Conservation (phyloP, 305 asterid genomes). For the Fraxinus xanthoxyloides region DNA sequence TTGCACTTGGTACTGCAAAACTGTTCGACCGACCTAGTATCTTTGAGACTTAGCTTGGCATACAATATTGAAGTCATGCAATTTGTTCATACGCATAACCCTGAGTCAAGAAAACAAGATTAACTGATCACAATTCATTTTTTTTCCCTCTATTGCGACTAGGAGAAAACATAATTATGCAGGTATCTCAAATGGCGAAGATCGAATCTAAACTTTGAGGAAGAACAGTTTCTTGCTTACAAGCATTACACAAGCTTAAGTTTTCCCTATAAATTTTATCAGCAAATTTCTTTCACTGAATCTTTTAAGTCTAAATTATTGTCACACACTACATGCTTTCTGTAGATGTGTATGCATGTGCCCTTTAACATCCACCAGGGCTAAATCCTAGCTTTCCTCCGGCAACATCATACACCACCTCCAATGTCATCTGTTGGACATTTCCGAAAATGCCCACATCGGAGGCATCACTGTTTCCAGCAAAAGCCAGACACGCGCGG, state of each 20-base stretch:
- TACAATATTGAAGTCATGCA: not conserved
- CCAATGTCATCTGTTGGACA: constrained; percentile 60
- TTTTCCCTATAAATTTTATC: not conserved
- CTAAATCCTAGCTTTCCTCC: constrained; percentile 79
- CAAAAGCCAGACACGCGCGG: constrained; percentile 65
- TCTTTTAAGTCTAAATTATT: not conserved
- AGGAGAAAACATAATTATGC: not conserved
- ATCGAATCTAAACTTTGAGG: not conserved
- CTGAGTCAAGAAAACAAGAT: not conserved
- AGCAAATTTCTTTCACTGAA: not conserved
- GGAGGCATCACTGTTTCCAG: constrained; percentile 40
- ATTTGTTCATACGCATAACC: not conserved
- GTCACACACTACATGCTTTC: not conserved
- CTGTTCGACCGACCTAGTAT: not conserved
- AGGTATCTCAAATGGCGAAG: not conserved
- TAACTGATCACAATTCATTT: not conserved
- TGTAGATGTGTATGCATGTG: not conserved
- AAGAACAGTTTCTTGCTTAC: not conserved
- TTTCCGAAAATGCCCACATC: constrained; percentile 61
- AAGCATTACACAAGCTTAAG: not conserved
- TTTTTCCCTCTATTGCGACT: not conserved
- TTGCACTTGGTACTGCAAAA: not conserved
- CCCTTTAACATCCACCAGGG: constrained; percentile 41
- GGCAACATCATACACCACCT: constrained; percentile 73
- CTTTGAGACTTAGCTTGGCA: not conserved